Evolutionary conservation across 2,329 filamentous ascomycete genomes (phyloP).

Genomic region (Epichloe uncinata): DNA sequence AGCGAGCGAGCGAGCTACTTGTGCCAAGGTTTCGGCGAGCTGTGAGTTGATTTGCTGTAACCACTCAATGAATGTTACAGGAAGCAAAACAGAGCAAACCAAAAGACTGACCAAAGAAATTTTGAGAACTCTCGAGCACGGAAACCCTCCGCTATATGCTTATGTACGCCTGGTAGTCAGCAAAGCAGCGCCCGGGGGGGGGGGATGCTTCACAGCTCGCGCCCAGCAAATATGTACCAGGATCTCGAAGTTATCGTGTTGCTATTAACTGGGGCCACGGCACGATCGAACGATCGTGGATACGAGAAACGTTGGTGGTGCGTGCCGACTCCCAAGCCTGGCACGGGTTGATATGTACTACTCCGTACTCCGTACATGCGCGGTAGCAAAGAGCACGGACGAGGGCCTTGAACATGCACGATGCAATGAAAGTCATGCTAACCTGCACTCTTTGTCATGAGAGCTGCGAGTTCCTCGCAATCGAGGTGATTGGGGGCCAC

Average conservation of each 20-base stretch:
- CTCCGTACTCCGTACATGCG: no score
- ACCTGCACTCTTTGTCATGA: no score
- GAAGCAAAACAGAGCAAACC: not conserved
- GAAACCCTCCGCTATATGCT: not conserved
- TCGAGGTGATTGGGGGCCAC: no score
- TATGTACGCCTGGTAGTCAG: not conserved
- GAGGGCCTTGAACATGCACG: no score
- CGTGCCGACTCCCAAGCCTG: not conserved
- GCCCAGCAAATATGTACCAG: not conserved
- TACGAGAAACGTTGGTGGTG: conserved; percentile 1
- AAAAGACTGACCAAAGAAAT: not conserved
- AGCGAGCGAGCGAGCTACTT: not conserved
- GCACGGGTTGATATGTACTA: not conserved
- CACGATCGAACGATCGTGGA: conserved; percentile 1
- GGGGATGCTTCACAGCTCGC: no score
- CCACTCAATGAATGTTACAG: not conserved
- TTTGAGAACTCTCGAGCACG: not conserved
- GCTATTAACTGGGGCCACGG: not conserved
- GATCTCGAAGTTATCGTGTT: not conserved
- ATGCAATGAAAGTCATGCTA: no score
- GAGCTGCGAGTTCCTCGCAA: no score
- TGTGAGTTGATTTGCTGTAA: not conserved
- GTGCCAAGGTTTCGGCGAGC: not conserved
- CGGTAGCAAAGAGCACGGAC: no score
- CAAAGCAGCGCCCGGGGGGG: not conserved